Percentiles rank a stretch among this genome's conserved stretches.
phyloP scores from a whole-genome alignment of 2,329 filamentous ascomycete species.

The Diaporthe ampelina region DNA sequence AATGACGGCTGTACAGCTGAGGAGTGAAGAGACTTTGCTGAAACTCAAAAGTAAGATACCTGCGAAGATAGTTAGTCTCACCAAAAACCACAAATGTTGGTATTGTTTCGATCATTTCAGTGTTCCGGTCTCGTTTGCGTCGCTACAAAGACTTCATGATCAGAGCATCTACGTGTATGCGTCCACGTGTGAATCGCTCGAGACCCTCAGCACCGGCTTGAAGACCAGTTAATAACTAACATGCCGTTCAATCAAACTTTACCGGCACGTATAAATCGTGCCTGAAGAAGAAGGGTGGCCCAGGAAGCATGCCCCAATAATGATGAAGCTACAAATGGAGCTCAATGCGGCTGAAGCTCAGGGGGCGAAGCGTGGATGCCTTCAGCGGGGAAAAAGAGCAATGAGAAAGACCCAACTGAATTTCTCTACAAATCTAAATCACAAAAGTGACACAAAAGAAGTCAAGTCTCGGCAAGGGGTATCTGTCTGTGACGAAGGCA shows the following conservation, averaged over 20 bases:
- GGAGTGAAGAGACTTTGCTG: not conserved
- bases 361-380: not conserved
- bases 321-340: not conserved
- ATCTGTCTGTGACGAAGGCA: constrained; percentile 35
- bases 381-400: not conserved
- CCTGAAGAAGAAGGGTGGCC: not conserved
- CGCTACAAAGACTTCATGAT: not conserved
- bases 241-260: not conserved
- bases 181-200: not conserved
- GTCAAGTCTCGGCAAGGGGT: constrained; percentile 31
- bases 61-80: not conserved
- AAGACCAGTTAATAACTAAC: not conserved
- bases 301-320: not conserved
- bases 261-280: too few relatives aligned
- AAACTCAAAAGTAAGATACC: not conserved
- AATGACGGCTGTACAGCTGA: not conserved
- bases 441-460: constrained; percentile 34
- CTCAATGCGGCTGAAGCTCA: not conserved
- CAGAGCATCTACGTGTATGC: not conserved
- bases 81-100: constrained; percentile 4
- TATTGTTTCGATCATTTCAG: not conserved
- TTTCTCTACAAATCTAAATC: constrained; percentile 19
- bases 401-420: not conserved
- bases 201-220: not conserved
- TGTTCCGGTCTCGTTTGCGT: not conserved